Base-by-base conservation (phyloP, 805 yeast species). In the Blastobotrys americana region DNA sequence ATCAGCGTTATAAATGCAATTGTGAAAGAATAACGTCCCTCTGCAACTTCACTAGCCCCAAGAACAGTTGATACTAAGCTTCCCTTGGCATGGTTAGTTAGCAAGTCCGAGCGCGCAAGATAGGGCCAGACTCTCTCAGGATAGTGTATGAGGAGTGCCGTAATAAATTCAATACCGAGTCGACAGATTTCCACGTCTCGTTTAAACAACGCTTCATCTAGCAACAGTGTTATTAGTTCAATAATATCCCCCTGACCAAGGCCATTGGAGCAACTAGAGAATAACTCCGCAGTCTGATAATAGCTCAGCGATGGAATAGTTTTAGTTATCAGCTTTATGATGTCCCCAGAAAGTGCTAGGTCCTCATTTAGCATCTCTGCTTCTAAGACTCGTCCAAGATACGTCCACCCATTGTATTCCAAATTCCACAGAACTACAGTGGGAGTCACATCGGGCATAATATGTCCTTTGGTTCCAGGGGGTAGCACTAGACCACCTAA, bases 401-500 rank as follows among this genome's bases (percentile, higher is more conserved):
- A 64, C 0, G 95, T 75, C 95, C 97, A 88, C 1, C 97, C 97
- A 57, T 80, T 84, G 59, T 80, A 87, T 3, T 73, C 71, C 58
- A 82, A 77, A 21, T 81, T 65, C 65, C 93, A 88, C 18, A 86
- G 73, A 2, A 84, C 83, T 20, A 64, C 55, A 10, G 66, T 63
- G 2, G 66, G 57, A 3, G 76, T 69, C 8, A 43, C 46, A 10
- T 50, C 48, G 0, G 86, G 80, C 23, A 89, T 62, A 2, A 85
- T 63, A 52, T 82, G 81, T 2, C 90, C 97, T 44, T 70, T 74
- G 0, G 95, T 84, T 2, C 80, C 80, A 48, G 66, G 58, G 2
- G 76, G 73, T 18, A 78, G 55, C 13, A 67, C 66, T 34, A 77
- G 51, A 18, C 67, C 60, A 16, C 73, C 74, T 37, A 65, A 68